Base-by-base conservation (phyloP, 495 filamentous ascomycete species). In the Chaetomidium leptoderma region DNA sequence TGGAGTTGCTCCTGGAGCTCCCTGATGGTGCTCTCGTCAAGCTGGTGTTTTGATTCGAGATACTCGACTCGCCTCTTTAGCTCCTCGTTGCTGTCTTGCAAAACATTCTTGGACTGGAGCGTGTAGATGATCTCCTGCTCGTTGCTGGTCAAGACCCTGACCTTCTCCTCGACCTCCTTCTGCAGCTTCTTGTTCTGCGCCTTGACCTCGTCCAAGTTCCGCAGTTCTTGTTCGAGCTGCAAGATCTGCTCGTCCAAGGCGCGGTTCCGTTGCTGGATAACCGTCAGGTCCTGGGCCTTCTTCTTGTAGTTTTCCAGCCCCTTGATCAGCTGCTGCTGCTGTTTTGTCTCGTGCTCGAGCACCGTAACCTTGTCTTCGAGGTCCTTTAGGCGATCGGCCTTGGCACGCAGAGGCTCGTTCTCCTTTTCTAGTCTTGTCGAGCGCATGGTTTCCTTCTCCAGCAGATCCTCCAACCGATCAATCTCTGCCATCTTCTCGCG, bases 281-380 rank as follows among this genome's bases (percentile, higher is more conserved):
- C 55, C 2, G 69, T 66, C 1, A 70, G 86, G 33, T 83, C 81
- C 66, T 92, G 82, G 21, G 90, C 73, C 68, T 92, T 91, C 65
- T 87, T 83, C 59, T 84, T 83, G 62, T 86, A 86, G 57, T 88
- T 86, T 55, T 90, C 87, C 0, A 83, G 79, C 16, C 81, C 83
- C 63, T 90, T 95, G 26, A 89, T 86, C 66, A 89, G 90, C 70
- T 88, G 87, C n/a, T 81, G 76, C 8, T 92, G 79, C 57, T 90
- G 83, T 53, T 86, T 86, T 36, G 85, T 83, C 49, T 91, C 85
- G 17, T 81, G 83, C 57, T 85, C 86, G 36, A 92, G 78, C 56
- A 89, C 81, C 46, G 81, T 75, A 33, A 86, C 71, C 62, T 86
- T 78, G 63, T 82, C 79, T 35, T 77, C 66, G 19, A 77, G 63